phyloP scores from a whole-genome alignment of 352 stramenopile species.

The Aphanomyces cochlioides region DNA sequence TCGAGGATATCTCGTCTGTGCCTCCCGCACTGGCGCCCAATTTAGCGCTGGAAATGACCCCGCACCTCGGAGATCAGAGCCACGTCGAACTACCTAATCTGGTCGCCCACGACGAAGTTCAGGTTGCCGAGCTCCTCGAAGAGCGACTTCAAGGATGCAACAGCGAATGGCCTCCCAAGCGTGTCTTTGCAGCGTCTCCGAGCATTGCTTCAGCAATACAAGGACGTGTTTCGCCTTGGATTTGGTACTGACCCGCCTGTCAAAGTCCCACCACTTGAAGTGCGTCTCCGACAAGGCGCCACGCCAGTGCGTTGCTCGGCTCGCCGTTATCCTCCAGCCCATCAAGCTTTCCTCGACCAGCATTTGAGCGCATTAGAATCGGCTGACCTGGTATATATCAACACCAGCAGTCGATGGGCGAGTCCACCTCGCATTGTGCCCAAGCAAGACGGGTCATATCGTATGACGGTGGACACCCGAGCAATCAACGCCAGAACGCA shows the following conservation, averaged over 20 bases:
- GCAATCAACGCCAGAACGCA: no score
- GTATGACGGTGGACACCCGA: no score
- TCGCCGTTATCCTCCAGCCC: slow-evolving; percentile 26
- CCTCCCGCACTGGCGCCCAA: no score
- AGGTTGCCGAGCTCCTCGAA: neutral
- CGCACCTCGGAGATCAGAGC: neutral
- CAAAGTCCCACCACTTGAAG: slow-evolving; percentile 14
- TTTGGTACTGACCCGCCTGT: slow-evolving; percentile 9
- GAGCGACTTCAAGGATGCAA: neutral
- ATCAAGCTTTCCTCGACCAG: slow-evolving; percentile 24
- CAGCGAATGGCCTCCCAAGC: neutral
- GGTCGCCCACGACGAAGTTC: neutral
- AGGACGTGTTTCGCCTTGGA: slow-evolving; percentile 1
- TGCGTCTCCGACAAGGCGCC: slow-evolving; percentile 4
- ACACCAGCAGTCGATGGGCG: slow-evolving; percentile 14
- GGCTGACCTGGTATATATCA: slow-evolving; percentile 16
- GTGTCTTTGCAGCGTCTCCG: neutral
- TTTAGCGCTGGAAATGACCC: neutral
- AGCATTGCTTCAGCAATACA: neutral
- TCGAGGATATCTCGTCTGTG: no score
- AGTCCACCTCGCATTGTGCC: slow-evolving; percentile 12
- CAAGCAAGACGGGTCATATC: no score
- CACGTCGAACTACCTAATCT: neutral
- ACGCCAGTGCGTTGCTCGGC: slow-evolving; percentile 4
- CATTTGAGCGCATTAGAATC: slow-evolving; percentile 14